These are phyloP conservation scores for Mariannaea elegans DNA, from an alignment of 2,329 filamentous ascomycete species.

Conservation along the genomic window DNA sequence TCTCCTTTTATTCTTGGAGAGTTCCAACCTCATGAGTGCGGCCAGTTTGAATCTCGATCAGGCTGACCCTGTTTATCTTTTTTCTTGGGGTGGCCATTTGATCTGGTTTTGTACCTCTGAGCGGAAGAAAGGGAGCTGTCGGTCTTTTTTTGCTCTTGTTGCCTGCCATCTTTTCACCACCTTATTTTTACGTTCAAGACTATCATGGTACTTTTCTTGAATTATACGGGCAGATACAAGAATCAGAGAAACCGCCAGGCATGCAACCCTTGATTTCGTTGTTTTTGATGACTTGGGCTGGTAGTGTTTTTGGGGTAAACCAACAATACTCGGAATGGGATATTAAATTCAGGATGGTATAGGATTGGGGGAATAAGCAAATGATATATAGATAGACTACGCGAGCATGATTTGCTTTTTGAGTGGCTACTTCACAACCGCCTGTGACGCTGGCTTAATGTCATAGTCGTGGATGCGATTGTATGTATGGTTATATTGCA, in stretches of 20 bases:
- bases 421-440: neutral
- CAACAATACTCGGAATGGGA: neutral
- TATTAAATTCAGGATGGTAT: neutral
- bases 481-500: too few relatives aligned
- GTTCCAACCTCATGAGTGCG: conserved; percentile 20
- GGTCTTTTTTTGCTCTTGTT: conserved; percentile 2
- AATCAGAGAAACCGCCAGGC: conserved; percentile 1
- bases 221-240: conserved; percentile 18
- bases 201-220: conserved; percentile 17
- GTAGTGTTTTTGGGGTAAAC: neutral
- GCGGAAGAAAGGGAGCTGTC: conserved; percentile 14
- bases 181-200: conserved; percentile 10
- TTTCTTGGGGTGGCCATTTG: conserved; percentile 18
- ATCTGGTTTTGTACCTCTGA: conserved; percentile 22
- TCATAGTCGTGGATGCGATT: neutral
- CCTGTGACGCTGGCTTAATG: neutral
- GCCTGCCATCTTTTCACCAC: neutral
- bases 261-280: conserved; percentile 4
- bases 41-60: conserved; percentile 27
- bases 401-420: conserved; percentile 24
- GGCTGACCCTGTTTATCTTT: conserved; percentile 12
- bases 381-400: conserved; percentile 29
- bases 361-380: neutral
- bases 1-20: conserved; percentile 28
- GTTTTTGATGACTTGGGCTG: neutral